phyloP scores from a whole-genome alignment of 163 green algal species.

The Scenedesmus sp. region DNA sequence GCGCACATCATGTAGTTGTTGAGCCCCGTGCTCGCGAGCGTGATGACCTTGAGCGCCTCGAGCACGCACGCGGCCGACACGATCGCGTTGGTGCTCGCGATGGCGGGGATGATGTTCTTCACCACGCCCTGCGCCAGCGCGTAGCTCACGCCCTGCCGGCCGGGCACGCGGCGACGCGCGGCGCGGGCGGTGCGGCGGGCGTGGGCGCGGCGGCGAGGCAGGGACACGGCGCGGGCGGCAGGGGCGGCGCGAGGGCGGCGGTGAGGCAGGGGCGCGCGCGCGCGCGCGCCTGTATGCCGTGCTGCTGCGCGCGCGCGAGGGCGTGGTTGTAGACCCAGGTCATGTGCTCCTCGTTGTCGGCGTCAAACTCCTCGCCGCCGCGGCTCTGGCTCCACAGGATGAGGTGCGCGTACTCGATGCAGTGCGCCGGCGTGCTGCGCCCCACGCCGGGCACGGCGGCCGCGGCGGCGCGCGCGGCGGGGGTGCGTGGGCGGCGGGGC shows the following conservation, averaged over 20 bases:
- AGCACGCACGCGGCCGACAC: conserved; percentile 91
- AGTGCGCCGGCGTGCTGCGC: conserved; percentile 91
- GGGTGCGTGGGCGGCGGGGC: neutral
- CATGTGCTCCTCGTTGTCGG: conserved; percentile 96
- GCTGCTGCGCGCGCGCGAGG: conserved; percentile 78
- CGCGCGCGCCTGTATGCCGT: conserved; percentile 83
- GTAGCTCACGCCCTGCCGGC: conserved; percentile 84
- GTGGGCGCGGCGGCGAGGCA: no score
- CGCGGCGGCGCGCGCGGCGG: neutral
- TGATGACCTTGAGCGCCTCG: conserved; percentile 96
- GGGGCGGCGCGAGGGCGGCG: neutral
- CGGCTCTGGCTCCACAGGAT: conserved; percentile 92
- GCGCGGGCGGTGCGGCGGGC: no score
- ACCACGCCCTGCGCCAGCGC: conserved; percentile 95
- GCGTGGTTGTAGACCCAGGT: conserved; percentile 92
- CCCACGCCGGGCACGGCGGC: no score
- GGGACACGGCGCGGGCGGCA: no score
- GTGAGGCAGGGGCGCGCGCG: neutral
- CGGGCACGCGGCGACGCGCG: no score
- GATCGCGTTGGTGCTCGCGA: conserved; percentile 99
- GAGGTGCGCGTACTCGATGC: conserved; percentile 98
- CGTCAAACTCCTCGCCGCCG: conserved; percentile 87
- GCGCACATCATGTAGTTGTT: conserved; percentile 99
- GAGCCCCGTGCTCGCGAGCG: conserved; percentile 82
- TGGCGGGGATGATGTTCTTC: conserved; percentile 99